A percentile compares a stretch with the other conserved stretches of the same genome.
phyloP scores from a whole-genome alignment of 1,284 basidiomycete genomes.

The Afroboletus lepidellus region DNA sequence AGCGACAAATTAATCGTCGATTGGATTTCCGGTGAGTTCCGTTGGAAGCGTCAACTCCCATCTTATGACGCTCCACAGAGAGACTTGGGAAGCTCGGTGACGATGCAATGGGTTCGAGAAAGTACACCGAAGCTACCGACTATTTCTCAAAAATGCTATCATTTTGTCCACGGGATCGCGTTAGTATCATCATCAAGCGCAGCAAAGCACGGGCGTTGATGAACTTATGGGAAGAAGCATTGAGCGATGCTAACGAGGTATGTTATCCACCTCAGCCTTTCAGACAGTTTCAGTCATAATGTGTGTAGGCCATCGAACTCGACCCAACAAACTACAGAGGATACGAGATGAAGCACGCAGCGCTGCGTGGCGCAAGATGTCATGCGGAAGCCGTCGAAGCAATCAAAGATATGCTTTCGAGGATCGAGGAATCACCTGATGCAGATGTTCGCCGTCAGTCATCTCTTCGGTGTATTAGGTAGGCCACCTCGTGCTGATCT shows the following conservation, averaged over 20 bases:
- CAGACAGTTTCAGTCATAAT: background rate
- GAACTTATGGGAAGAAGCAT: background rate
- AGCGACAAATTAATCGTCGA: no score
- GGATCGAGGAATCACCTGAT: background rate
- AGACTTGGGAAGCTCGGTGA: background rate
- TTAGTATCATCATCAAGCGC: background rate
- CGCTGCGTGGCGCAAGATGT: background rate
- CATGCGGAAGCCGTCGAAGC: background rate
- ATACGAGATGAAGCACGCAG: background rate
- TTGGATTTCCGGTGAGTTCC: background rate
- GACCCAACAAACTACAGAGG: background rate
- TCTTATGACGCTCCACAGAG: background rate
- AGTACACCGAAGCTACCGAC: background rate
- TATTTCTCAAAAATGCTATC: background rate
- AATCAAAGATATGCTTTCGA: background rate
- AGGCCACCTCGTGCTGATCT: background rate
- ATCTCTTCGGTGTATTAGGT: background rate
- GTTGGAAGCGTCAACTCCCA: no score
- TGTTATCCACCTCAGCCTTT: background rate
- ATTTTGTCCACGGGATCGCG: background rate
- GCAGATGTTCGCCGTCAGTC: background rate
- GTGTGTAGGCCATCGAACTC: background rate
- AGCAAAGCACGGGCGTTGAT: background rate
- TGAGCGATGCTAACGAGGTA: background rate
- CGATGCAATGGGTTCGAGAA: background rate